Evolutionary conservation across 2,329 filamentous ascomycete genomes (phyloP).

Genomic region (Penicillium sclerotigenum): DNA sequence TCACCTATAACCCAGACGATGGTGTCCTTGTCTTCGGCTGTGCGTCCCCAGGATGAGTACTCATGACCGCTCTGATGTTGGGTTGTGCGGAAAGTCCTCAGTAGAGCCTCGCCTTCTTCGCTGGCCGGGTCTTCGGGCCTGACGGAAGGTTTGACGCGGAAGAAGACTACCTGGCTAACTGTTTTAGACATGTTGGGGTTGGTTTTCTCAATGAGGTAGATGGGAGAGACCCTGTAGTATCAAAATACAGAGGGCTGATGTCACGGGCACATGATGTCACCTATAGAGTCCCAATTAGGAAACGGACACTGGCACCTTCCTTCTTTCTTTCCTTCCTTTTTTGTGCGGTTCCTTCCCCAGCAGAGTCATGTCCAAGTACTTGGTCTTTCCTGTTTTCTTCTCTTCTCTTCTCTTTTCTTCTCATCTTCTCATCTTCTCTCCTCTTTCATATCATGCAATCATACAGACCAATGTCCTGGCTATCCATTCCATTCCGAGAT

Average conservation of each 20-base stretch:
- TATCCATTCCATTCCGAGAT: not conserved
- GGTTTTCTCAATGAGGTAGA: not conserved
- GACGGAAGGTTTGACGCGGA: slow-evolving; percentile 37
- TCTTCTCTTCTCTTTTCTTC: too few relatives aligned
- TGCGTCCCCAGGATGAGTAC: slow-evolving; percentile 38
- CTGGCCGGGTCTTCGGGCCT: slow-evolving; percentile 38
- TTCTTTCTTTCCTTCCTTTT: not conserved
- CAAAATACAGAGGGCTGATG: slow-evolving; percentile 1
- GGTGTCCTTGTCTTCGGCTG: slow-evolving; percentile 35
- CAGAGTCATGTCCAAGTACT: too few relatives aligned
- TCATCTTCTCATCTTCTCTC: too few relatives aligned
- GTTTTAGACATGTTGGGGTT: slow-evolving; percentile 22
- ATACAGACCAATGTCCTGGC: not conserved
- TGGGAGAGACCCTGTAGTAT: not conserved
- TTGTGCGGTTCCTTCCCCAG: not conserved
- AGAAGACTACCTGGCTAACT: slow-evolving; percentile 38
- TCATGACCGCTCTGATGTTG: slow-evolving; percentile 36
- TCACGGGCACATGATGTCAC: slow-evolving; percentile 2
- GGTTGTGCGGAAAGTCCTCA: slow-evolving; percentile 27
- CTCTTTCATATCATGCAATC: not conserved
- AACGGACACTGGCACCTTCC: not conserved
- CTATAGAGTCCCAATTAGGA: not conserved
- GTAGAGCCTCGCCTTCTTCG: slow-evolving; percentile 31
- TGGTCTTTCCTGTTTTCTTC: not conserved
- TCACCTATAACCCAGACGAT: slow-evolving; percentile 40